phyloP scores from a whole-genome alignment of 306 rosid species.

The Pachyrhizus erosus region DNA sequence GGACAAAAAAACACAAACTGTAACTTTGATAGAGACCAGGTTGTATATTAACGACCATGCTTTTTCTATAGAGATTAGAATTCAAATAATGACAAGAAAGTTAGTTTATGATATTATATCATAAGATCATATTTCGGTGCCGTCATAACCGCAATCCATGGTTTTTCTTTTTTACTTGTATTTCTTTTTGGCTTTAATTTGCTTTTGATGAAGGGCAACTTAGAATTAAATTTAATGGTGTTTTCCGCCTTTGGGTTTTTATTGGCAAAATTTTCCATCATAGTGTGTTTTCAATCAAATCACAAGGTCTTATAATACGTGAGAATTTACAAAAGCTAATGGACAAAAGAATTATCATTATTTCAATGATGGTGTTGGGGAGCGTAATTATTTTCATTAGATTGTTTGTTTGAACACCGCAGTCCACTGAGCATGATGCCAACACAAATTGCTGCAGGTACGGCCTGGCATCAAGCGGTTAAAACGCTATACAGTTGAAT shows the following conservation, averaged over 20 bases:
- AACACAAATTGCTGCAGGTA: slow-evolving; percentile 59
- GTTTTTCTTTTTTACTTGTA: neutral
- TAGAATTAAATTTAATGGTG: neutral
- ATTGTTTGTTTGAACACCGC: slow-evolving; percentile 9
- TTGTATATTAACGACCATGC: neutral
- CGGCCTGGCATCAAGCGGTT: slow-evolving; percentile 77
- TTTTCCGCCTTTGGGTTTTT: neutral
- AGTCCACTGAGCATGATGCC: neutral
- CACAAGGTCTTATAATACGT: neutral
- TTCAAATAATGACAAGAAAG: slow-evolving; percentile 16
- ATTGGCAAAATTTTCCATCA: slow-evolving; percentile 38
- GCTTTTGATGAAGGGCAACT: neutral
- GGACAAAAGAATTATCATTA: slow-evolving; percentile 1
- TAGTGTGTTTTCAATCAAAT: slow-evolving; percentile 45
- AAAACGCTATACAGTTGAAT: slow-evolving; percentile 71
- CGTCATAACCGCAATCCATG: slow-evolving; percentile 4
- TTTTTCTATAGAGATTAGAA: neutral
- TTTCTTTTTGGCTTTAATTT: neutral
- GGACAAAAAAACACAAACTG: neutral
- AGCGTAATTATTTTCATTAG: slow-evolving; percentile 29
- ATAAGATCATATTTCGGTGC: slow-evolving; percentile 1
- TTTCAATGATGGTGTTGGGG: slow-evolving; percentile 36
- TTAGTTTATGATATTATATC: neutral
- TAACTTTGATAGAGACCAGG: neutral
- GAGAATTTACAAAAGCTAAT: slow-evolving; percentile 7